Evolutionary conservation across 805 yeast species (phyloP).

Genomic region (Geotrichum ghanense): DNA sequence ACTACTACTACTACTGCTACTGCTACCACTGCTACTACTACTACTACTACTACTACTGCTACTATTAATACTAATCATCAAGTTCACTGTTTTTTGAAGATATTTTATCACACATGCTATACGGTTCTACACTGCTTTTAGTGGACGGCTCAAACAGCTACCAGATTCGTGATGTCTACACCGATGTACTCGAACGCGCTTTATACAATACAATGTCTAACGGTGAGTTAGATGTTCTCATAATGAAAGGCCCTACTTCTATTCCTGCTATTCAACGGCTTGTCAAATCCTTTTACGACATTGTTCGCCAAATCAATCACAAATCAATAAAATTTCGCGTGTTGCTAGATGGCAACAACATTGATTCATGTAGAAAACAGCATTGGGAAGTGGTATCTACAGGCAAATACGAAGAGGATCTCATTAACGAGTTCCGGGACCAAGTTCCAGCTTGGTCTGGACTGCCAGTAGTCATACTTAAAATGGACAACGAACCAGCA

Average conservation of each 20-base stretch:
- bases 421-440: constrained; percentile 1
- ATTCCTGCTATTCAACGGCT: constrained; percentile 16
- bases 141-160: constrained; percentile 10
- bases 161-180: constrained; percentile 10
- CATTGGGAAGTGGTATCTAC: constrained; percentile 25
- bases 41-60: too few relatives aligned
- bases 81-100: background rate
- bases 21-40: too few relatives aligned
- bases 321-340: constrained; percentile 16
- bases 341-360: constrained; percentile 23
- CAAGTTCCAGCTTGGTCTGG: constrained; percentile 1
- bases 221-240: constrained; percentile 21
- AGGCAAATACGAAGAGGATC: constrained; percentile 10
- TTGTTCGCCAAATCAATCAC: constrained; percentile 11
- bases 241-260: constrained; percentile 17
- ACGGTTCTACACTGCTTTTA: constrained; percentile 17
- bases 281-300: constrained; percentile 18
- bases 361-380: constrained; percentile 16
- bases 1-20: too few relatives aligned
- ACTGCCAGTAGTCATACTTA: background rate
- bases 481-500: constrained; percentile 1
- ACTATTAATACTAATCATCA: too few relatives aligned
- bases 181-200: constrained; percentile 17
- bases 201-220: constrained; percentile 20
- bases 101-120: constrained; percentile 11